These are phyloP conservation scores for Pleurostoma richardsiae DNA, from an alignment of 2,329 filamentous ascomycete species.

Conservation along the genomic window DNA sequence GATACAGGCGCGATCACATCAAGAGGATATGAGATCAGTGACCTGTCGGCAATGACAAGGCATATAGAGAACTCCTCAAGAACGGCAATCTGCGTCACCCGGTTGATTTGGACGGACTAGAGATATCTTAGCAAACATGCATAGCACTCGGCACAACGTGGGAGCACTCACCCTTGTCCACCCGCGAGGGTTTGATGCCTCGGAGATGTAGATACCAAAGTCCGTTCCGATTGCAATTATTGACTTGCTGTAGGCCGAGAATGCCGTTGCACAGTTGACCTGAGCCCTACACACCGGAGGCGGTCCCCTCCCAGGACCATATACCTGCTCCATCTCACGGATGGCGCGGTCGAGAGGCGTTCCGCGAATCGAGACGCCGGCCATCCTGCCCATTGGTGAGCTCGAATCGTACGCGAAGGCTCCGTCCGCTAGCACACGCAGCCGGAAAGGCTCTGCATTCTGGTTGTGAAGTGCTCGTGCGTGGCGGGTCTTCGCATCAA, in stretches of 20 bases:
- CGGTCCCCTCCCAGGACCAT: slow-evolving; percentile 66
- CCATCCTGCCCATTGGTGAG: slow-evolving; percentile 53
- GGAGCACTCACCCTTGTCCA: slow-evolving; percentile 71
- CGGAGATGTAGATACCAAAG: slow-evolving; percentile 85
- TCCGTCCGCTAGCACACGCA: slow-evolving; percentile 87
- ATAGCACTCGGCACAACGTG: slow-evolving; percentile 1
- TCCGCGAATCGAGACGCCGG: slow-evolving; percentile 73
- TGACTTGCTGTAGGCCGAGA: slow-evolving; percentile 75
- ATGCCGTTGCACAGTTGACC: slow-evolving; percentile 91
- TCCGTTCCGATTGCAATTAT: slow-evolving; percentile 95
- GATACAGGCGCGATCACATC: slow-evolving; percentile 71
- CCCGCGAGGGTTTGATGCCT: slow-evolving; percentile 81
- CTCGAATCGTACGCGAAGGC: slow-evolving; percentile 77
- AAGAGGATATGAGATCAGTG: slow-evolving; percentile 87
- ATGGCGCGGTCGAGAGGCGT: slow-evolving; percentile 92
- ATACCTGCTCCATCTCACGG: slow-evolving; percentile 76
- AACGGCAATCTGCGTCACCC: slow-evolving; percentile 88
- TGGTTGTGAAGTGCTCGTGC: slow-evolving; percentile 84
- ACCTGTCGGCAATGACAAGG: slow-evolving; percentile 85
- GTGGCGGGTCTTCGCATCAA: slow-evolving; percentile 90
- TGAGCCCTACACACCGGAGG: slow-evolving; percentile 75
- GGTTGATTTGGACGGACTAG: slow-evolving; percentile 68
- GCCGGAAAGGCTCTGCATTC: slow-evolving; percentile 90
- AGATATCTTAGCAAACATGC: slow-evolving; percentile 11
- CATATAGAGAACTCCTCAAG: slow-evolving; percentile 95